Conservation (phyloP, 192 early-diverging fungal genomes). For the Radiomyces spectabilis region DNA sequence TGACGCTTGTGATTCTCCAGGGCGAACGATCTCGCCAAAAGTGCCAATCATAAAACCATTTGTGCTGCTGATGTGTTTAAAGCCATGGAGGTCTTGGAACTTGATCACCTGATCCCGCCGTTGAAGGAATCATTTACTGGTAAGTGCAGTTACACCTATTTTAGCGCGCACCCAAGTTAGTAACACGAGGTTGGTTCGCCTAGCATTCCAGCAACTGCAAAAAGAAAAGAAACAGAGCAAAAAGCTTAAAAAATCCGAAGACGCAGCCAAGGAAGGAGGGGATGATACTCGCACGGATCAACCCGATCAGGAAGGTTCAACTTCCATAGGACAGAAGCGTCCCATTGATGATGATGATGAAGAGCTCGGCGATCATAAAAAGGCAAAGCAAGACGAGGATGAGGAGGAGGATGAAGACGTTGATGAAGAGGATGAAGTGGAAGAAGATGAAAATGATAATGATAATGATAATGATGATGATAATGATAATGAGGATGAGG, state of each 20-base stretch:
- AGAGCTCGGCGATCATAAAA: slow-evolving; percentile 9
- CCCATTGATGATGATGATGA: slow-evolving; percentile 12
- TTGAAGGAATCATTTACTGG: slow-evolving; percentile 31
- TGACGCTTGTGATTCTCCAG: slow-evolving; percentile 5
- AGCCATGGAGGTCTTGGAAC: slow-evolving; percentile 36
- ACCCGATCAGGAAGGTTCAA: no score
- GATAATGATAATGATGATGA: slow-evolving; percentile 21
- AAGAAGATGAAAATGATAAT: slow-evolving; percentile 2
- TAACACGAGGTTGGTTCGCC: neutral
- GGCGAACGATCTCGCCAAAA: slow-evolving; percentile 38
- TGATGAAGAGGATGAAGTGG: slow-evolving; percentile 3
- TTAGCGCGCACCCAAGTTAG: neutral
- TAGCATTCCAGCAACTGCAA: slow-evolving; percentile 35
- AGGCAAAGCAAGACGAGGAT: slow-evolving; percentile 13
- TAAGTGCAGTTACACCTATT: slow-evolving; percentile 2
- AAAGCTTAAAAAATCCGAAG: slow-evolving; percentile 13
- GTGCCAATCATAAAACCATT: slow-evolving; percentile 40
- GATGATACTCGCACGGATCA: no score
- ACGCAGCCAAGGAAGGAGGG: slow-evolving; percentile 10
- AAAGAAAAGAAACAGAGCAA: slow-evolving; percentile 30
- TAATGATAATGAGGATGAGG: slow-evolving; percentile 14
- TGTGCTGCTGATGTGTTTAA: slow-evolving; percentile 38
- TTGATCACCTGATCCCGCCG: slow-evolving; percentile 33
- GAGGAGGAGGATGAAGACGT: slow-evolving; percentile 14
- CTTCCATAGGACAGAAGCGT: slow-evolving; percentile 10